phyloP scores from a whole-genome alignment of 2,329 filamentous ascomycete species.

The Aurifilum marmelostoma region DNA sequence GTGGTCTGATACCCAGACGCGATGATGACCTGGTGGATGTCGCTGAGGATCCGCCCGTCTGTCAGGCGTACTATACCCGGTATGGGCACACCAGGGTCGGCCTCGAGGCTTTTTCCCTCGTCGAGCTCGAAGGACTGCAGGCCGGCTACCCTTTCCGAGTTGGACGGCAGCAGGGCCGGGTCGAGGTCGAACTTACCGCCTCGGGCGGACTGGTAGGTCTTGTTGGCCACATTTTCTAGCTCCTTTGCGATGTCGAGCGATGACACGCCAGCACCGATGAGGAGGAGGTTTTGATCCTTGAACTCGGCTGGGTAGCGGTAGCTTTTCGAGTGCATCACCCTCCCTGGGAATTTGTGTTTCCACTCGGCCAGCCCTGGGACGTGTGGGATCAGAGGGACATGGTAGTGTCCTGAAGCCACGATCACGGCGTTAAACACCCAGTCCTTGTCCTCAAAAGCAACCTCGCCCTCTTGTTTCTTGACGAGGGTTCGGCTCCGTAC shows the following conservation, averaged over 20 bases:
- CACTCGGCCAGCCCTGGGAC: constrained; percentile 61
- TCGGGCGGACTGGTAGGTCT: constrained; percentile 56
- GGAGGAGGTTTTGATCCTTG: constrained; percentile 50
- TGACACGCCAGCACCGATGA: constrained; percentile 56
- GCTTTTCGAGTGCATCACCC: constrained; percentile 70
- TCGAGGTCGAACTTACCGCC: constrained; percentile 64
- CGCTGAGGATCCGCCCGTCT: constrained; percentile 54
- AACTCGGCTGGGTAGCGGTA: constrained; percentile 68
- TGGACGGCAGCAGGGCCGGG: constrained; percentile 54
- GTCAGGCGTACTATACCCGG: constrained; percentile 55
- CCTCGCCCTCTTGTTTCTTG: constrained; percentile 28
- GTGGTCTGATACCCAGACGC: constrained; percentile 72
- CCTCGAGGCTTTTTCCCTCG: constrained; percentile 33
- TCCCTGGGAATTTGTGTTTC: constrained; percentile 55
- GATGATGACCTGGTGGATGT: constrained; percentile 65
- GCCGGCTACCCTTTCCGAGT: constrained; percentile 55
- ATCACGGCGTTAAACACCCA: constrained; percentile 65
- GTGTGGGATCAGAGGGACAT: constrained; percentile 63
- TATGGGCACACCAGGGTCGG: constrained; percentile 40
- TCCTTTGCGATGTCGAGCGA: constrained; percentile 48
- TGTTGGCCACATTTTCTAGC: constrained; percentile 41
- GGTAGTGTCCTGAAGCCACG: constrained; percentile 69
- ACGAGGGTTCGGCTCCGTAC: constrained; percentile 52
- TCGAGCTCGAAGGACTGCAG: constrained; percentile 50
- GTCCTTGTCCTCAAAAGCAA: constrained; percentile 36